Base-by-base conservation (phyloP, 1,284 basidiomycete species). In the Athelia sp. region DNA sequence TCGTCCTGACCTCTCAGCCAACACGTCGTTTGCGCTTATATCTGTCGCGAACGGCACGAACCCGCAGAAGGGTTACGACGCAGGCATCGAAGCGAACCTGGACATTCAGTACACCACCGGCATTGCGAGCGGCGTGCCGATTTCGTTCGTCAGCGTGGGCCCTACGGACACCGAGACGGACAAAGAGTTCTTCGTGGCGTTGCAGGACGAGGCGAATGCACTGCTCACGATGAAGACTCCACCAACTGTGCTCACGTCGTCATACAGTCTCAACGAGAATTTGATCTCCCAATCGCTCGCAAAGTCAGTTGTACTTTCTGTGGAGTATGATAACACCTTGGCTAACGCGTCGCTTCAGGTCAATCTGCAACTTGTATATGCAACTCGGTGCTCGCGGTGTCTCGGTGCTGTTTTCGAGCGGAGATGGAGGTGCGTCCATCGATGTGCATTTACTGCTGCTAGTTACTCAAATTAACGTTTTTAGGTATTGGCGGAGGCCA, bases 31-130 rank as follows among this genome's bases (percentile, higher is more conserved):
- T 61, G 72, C 69, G 8, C 78, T 75, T 47, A 71, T 79, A 21
- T 67, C 64, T 40, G 71, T 87, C 26, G 79, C 84, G 50, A 78
- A 77, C 15, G 84, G 83, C 15, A 62, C 62, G 2, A 76, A 86
- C 58, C 58, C 76, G 56, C 83, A 88, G 63, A 17, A 43, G 50
- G 48, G 50, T 53, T 71, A 49, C 18, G 58, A 73, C 2, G 78
- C 84, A 24, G 84, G 82, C 83, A 67, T 24, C 42, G 47, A 83
- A 73, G 82, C 79, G 11, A 82, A 84, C 58, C 70, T 86, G 10
- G 82, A 86, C 56, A 79, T 84, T 46, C 82, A 87, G 67, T 85
- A 84, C 52, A 75, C 81, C 2, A 77, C 73, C 38, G 80, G 75
- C 6, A 71, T 87, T 4, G 73, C 76, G 4, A 81, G 69, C 68